Evolutionary conservation across 495 filamentous ascomycete genomes (phyloP).

Genomic region (Immersiella caudata): DNA sequence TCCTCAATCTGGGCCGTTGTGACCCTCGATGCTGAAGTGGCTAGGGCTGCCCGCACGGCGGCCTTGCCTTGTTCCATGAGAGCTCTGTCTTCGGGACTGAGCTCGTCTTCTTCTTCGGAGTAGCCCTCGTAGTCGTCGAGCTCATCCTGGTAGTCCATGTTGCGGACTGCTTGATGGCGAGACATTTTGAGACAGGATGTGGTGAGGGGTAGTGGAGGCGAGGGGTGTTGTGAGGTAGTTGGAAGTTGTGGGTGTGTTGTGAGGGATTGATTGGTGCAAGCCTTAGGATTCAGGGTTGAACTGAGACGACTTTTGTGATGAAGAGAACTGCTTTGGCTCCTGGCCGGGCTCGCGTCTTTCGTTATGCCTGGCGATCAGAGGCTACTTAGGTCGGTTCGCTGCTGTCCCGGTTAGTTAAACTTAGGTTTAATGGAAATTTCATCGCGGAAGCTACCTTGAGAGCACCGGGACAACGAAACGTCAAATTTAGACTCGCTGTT

Average conservation of each 20-base stretch:
- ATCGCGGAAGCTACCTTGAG: too few species aligned
- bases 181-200: slow-evolving; percentile 59
- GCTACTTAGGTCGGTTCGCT: too few species aligned
- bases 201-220: not conserved
- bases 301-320: not conserved
- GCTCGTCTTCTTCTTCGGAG: slow-evolving; percentile 52
- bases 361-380: too few species aligned
- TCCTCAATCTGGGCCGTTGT: slow-evolving; percentile 80
- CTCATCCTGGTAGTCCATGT: slow-evolving; percentile 62
- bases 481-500: too few species aligned
- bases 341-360: too few species aligned
- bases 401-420: too few species aligned
- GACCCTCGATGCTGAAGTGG: slow-evolving; percentile 52
- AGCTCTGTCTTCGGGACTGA: slow-evolving; percentile 61
- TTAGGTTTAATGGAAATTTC: too few species aligned
- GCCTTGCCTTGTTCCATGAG: slow-evolving; percentile 60
- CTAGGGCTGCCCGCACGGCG: slow-evolving; percentile 59
- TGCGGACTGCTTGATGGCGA: slow-evolving; percentile 62
- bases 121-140: slow-evolving; percentile 62
- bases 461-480: too few species aligned
- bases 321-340: too few species aligned
- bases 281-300: not conserved
- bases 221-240: not conserved
- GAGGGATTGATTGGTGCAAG: not conserved
- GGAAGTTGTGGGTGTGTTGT: not conserved